Percentiles rank a stretch among this genome's conserved stretches.
phyloP scores from a whole-genome alignment of 2,329 filamentous ascomycete genomes.

The Pseudogymnoascus sp. region DNA sequence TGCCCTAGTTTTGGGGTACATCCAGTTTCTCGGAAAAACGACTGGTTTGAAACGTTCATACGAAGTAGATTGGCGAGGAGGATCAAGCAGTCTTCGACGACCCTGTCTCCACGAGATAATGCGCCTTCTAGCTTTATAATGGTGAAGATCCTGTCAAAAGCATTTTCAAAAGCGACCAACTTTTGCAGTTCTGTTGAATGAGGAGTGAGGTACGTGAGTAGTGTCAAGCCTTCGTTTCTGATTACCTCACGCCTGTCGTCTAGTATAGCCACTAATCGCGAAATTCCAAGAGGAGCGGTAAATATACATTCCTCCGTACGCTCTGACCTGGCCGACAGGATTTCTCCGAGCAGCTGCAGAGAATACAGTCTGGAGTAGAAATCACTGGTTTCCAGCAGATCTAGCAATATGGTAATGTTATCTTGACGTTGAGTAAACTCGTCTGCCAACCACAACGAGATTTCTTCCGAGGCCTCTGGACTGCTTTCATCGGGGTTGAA shows the following conservation, averaged over 20 bases:
- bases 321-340: conserved; percentile 77
- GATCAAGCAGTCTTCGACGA: conserved; percentile 88
- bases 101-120: conserved; percentile 71
- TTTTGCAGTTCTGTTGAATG: conserved; percentile 86
- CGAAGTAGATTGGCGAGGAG: conserved; percentile 82
- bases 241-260: conserved; percentile 82
- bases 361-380: conserved; percentile 90
- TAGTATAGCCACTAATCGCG: conserved; percentile 72
- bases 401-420: conserved; percentile 84
- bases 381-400: conserved; percentile 78
- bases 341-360: conserved; percentile 79
- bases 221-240: conserved; percentile 76
- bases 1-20: conserved; percentile 65
- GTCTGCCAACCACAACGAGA: conserved; percentile 90
- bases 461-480: conserved; percentile 91
- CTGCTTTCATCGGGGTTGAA: conserved; percentile 67
- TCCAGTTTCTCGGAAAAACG: conserved; percentile 84
- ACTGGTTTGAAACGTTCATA: conserved; percentile 85
- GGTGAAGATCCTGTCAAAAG: conserved; percentile 77
- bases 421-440: conserved; percentile 97
- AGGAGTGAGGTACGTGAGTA: conserved; percentile 82
- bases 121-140: conserved; percentile 78
- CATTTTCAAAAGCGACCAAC: conserved; percentile 89
- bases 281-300: conserved; percentile 78
- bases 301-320: conserved; percentile 92